phyloP scores from a whole-genome alignment of 2,329 filamentous ascomycete species.

The Aspergillus felis region DNA sequence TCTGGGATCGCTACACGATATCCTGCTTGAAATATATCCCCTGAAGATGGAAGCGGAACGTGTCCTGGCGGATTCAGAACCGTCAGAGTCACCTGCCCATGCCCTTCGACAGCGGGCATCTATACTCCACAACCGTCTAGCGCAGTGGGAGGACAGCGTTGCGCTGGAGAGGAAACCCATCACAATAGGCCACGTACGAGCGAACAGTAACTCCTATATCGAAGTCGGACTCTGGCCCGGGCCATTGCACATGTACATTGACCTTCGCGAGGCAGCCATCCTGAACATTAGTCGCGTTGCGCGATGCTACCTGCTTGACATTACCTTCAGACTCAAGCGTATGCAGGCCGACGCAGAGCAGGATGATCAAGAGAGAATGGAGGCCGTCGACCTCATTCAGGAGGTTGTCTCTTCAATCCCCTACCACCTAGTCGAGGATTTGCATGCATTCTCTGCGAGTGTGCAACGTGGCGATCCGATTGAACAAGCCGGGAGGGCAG shows the following conservation, averaged over 20 bases:
- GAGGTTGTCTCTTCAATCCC: constrained; percentile 2
- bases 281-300: constrained; percentile 3
- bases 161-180: background rate
- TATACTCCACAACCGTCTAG: background rate
- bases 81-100: too few species aligned
- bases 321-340: background rate
- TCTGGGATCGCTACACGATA: too few species aligned
- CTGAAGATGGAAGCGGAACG: too few species aligned
- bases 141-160: background rate
- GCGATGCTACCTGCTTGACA: constrained; percentile 1
- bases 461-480: background rate
- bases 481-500: background rate
- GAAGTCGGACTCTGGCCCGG: constrained; percentile 2
- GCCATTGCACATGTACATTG: background rate
- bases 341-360: background rate
- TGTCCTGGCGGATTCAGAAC: too few species aligned
- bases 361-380: background rate
- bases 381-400: background rate
- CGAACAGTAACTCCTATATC: rapidly evolving
- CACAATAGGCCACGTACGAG: background rate
- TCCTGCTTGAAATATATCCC: too few species aligned
- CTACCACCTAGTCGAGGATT: background rate
- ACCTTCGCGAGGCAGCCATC: background rate
- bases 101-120: background rate
- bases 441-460: background rate